These are phyloP conservation scores for Fusarium sp. DNA, from an alignment of 2,329 filamentous ascomycete genomes.

Conservation along the genomic window DNA sequence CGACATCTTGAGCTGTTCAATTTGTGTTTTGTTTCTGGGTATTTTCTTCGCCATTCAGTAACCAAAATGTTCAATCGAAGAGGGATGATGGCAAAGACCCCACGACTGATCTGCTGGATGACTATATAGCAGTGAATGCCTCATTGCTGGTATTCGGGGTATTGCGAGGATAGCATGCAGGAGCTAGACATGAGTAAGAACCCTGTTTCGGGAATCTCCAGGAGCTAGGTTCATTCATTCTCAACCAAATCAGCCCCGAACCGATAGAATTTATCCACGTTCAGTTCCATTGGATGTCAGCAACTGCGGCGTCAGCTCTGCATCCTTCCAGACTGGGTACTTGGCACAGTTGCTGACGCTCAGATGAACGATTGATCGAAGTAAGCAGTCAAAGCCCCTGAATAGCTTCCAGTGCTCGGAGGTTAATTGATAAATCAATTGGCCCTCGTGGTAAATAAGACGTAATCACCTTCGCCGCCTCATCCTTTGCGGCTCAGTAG, in stretches of 20 bases:
- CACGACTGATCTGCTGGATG: background rate
- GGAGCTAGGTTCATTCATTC: background rate
- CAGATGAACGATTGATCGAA: background rate
- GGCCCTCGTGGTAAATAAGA: background rate
- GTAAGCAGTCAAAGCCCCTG: background rate
- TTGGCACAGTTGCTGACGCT: background rate
- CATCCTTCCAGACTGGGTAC: background rate
- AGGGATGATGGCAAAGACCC: background rate
- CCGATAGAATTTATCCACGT: background rate
- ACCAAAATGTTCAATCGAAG: background rate
- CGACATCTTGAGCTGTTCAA: background rate
- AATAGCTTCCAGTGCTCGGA: background rate
- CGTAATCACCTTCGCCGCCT: background rate
- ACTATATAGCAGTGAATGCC: background rate
- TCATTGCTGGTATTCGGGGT: background rate
- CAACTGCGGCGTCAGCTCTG: background rate
- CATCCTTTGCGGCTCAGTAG: slow-evolving; percentile 8
- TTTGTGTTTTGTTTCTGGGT: background rate
- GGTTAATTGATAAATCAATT: background rate
- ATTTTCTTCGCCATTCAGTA: background rate
- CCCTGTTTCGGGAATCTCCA: background rate
- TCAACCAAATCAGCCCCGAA: background rate
- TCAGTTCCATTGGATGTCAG: background rate
- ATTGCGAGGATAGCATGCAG: background rate
- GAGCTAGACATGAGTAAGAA: background rate